Conservation (phyloP, 2,329 filamentous ascomycete species). For the Sporothrix brasiliensis region DNA sequence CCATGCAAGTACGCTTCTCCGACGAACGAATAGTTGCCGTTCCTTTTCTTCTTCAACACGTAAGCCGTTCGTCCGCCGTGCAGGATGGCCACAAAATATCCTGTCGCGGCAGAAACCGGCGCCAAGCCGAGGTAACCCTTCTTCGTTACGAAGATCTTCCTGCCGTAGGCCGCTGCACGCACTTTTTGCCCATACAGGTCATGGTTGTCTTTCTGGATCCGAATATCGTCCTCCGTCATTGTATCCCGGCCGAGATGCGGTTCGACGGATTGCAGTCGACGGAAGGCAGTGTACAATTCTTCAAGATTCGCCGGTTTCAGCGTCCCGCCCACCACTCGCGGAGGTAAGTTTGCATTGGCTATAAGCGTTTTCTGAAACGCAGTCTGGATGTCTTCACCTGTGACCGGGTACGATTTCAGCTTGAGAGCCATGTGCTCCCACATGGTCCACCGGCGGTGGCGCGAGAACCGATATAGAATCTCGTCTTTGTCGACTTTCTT, state of each 20-base stretch:
- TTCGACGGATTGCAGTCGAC: not conserved
- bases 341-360: not conserved
- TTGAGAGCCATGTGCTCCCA: conserved; percentile 18
- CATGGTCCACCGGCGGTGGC: conserved; percentile 1
- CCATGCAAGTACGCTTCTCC: conserved; percentile 16
- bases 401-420: not conserved
- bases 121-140: not conserved
- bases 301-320: not conserved
- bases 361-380: conserved; percentile 4
- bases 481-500: conserved; percentile 1
- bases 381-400: not conserved
- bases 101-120: not conserved
- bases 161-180: not conserved
- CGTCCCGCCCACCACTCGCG: not conserved
- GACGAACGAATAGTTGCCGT: not conserved
- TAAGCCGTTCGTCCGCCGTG: conserved; percentile 3
- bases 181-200: not conserved
- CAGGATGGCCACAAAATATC: not conserved
- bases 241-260: not conserved
- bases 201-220: not conserved
- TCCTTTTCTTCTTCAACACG: conserved; percentile 4
- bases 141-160: not conserved
- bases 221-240: conserved; percentile 1
- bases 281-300: conserved; percentile 10
- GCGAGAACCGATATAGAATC: not conserved